Evolutionary conservation across 73 alveolate species (phyloP).

Genomic region (Paraurostyla sp.): DNA sequence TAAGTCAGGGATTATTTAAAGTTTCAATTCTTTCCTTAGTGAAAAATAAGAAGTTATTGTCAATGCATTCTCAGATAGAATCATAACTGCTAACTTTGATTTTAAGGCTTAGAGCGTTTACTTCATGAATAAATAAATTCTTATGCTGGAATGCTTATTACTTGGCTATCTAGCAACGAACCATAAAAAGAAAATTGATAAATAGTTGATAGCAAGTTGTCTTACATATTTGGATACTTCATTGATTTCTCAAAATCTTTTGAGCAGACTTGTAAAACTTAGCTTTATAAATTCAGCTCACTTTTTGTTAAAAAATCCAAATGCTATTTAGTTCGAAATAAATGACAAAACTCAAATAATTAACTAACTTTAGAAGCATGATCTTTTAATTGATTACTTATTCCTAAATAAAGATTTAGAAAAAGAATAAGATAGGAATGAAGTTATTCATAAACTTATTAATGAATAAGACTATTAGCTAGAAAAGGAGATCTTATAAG

Average conservation of each 20-base stretch:
- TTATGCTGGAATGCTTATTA: conserved; percentile 45
- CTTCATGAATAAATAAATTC: conserved; percentile 9
- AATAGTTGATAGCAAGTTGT: background rate
- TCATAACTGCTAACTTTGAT: conserved; percentile 26
- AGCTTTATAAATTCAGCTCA: conserved; percentile 29
- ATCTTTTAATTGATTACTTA: background rate
- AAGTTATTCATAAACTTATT: background rate
- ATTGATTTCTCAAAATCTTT: background rate
- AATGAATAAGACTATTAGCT: conserved; percentile 11
- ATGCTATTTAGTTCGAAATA: conserved; percentile 9
- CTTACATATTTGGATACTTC: conserved; percentile 50
- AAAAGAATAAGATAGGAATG: conserved; percentile 35
- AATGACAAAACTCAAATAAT: background rate
- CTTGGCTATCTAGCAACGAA: conserved; percentile 29
- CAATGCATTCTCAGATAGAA: conserved; percentile 46
- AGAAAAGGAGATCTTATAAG: background rate
- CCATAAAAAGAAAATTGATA: background rate
- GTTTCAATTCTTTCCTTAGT: background rate
- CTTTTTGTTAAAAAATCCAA: conserved; percentile 29
- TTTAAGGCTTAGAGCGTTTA: background rate
- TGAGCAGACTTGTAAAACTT: conserved; percentile 5
- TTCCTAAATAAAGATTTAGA: conserved; percentile 46
- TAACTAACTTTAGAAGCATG: background rate
- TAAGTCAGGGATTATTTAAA: conserved; percentile 11
- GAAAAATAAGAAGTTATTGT: conserved; percentile 13